phyloP scores from a whole-genome alignment of 1,139 yeast species.

The Hyphopichia khmerensis region DNA sequence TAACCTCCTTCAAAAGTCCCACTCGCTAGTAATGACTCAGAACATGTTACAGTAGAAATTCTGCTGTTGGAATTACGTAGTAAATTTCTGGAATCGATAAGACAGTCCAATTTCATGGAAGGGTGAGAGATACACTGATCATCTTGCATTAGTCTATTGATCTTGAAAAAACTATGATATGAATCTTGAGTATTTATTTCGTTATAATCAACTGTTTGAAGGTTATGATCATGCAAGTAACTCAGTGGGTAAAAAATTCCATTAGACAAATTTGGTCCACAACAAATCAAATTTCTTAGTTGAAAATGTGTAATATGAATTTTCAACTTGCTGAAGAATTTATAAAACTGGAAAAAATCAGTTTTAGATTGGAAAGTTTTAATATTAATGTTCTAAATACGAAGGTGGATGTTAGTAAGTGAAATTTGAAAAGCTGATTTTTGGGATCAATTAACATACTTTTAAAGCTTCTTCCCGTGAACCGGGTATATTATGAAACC shows the following conservation, averaged over 20 bases:
- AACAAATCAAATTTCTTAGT: slow-evolving; percentile 50
- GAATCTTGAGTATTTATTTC: slow-evolving; percentile 19
- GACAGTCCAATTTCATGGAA: slow-evolving; percentile 30
- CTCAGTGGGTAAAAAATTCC: slow-evolving; percentile 46
- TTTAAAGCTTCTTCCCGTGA: slow-evolving; percentile 31
- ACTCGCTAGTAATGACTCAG: slow-evolving; percentile 42
- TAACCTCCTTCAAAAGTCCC: slow-evolving; percentile 61
- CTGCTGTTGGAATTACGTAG: slow-evolving; percentile 33
- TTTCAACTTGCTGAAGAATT: slow-evolving; percentile 43
- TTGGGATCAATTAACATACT: slow-evolving; percentile 36
- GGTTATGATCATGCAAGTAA: slow-evolving; percentile 32
- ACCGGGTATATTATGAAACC: slow-evolving; percentile 41
- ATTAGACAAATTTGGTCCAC: slow-evolving; percentile 32
- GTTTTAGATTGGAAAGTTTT: slow-evolving; percentile 20
- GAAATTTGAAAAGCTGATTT: no score
- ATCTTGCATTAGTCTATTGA: slow-evolving; percentile 33
- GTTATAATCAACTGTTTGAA: slow-evolving; percentile 19
- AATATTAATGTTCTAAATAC: slow-evolving; percentile 22
- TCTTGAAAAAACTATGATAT: slow-evolving; percentile 34
- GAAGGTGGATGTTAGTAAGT: slow-evolving; percentile 14
- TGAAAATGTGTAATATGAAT: slow-evolving; percentile 59
- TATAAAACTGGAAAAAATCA: slow-evolving; percentile 38
- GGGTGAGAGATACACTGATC: slow-evolving; percentile 14
- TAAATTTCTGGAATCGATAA: slow-evolving; percentile 40
- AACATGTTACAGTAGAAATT: slow-evolving; percentile 49